phyloP scores from a whole-genome alignment of 2,329 filamentous ascomycete genomes.

The Coniochaeta ligniaria region DNA sequence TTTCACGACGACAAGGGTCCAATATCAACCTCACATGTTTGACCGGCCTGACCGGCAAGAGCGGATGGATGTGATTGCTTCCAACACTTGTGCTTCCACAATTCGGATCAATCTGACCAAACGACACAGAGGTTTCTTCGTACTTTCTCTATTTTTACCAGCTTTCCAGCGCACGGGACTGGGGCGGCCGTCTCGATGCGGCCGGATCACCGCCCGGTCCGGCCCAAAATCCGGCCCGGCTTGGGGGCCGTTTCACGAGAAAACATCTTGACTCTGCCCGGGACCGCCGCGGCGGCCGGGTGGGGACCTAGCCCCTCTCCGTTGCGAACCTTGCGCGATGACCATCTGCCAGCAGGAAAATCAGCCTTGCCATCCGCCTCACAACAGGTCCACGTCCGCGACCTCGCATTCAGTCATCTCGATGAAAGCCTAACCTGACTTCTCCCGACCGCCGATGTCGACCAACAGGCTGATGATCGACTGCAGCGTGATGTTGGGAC shows the following conservation, averaged over 20 bases:
- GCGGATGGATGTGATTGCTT: background rate
- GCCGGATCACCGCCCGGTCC: background rate
- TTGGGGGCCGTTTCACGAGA: background rate
- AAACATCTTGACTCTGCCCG: background rate
- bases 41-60: background rate
- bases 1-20: background rate
- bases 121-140: background rate
- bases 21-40: background rate
- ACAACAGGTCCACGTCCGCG: background rate
- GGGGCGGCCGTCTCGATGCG: background rate
- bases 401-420: background rate
- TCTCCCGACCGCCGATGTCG: background rate
- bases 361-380: background rate
- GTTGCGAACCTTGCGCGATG: background rate
- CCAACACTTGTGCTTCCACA: background rate
- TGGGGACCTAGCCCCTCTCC: background rate
- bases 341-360: background rate
- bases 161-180: background rate
- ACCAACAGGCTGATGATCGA: background rate
- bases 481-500: background rate
- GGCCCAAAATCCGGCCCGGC: background rate
- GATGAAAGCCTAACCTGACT: background rate
- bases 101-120: background rate
- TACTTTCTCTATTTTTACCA: background rate
- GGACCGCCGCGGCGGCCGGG: background rate